Evolutionary conservation across 2,329 filamentous ascomycete genomes (phyloP).

Genomic region (Plenodomus biglobosus): DNA sequence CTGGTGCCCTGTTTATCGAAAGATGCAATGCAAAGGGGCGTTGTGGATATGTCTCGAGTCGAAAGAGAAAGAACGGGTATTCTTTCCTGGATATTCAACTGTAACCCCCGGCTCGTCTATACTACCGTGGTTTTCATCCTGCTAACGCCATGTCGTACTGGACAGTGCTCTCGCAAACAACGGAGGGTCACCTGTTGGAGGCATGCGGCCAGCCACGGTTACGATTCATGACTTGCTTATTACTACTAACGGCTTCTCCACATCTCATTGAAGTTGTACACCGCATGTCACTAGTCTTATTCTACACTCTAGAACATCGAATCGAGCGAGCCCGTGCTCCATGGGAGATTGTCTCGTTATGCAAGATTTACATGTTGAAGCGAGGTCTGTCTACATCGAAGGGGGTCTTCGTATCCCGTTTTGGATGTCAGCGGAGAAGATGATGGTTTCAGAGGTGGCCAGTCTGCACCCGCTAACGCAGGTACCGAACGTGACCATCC

Average conservation of each 20-base stretch:
- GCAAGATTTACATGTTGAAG: conserved; percentile 18
- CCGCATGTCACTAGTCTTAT: background rate
- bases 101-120: conserved; percentile 3
- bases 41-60: conserved; percentile 1
- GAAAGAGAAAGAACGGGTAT: conserved; percentile 26
- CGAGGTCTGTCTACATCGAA: conserved; percentile 25
- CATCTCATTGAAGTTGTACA: background rate
- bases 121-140: no score
- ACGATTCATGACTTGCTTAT: background rate
- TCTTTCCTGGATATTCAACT: conserved; percentile 17
- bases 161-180: background rate
- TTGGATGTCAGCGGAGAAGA: conserved; percentile 23
- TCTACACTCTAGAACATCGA: background rate
- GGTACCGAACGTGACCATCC: conserved; percentile 37
- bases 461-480: conserved; percentile 39
- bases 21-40: conserved; percentile 6
- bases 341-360: conserved; percentile 15
- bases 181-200: conserved; percentile 6
- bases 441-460: conserved; percentile 36
- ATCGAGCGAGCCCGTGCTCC: background rate
- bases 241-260: background rate
- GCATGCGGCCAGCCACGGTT: background rate
- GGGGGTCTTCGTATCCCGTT: conserved; percentile 26
- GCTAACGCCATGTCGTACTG: no score
- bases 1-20: background rate